These are phyloP conservation scores for Exophiala calicioides DNA, from an alignment of 2,329 filamentous ascomycete species.

Conservation along the genomic window DNA sequence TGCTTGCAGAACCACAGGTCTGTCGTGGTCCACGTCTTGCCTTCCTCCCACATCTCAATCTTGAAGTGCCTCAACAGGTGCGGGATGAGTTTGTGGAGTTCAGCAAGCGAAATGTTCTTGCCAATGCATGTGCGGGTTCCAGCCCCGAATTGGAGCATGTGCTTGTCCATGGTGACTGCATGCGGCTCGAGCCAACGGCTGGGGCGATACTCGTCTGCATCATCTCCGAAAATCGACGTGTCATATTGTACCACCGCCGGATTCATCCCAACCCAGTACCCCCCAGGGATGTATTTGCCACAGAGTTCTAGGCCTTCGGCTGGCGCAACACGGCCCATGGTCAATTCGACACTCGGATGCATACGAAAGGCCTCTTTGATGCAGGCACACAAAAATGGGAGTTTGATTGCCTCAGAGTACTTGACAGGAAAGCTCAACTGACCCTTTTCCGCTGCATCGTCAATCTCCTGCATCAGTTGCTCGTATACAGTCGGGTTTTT, in stretches of 20 bases:
- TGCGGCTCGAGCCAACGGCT: slow-evolving; percentile 31
- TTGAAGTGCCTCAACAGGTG: slow-evolving; percentile 17
- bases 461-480: slow-evolving; percentile 17
- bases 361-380: slow-evolving; percentile 27
- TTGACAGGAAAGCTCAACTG: slow-evolving; percentile 18
- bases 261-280: slow-evolving; percentile 26
- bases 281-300: slow-evolving; percentile 22
- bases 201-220: slow-evolving; percentile 29
- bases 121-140: slow-evolving; percentile 27
- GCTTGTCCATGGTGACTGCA: slow-evolving; percentile 22
- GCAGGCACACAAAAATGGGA: slow-evolving; percentile 25
- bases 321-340: slow-evolving; percentile 30
- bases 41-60: slow-evolving; percentile 13
- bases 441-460: slow-evolving; percentile 12
- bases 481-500: slow-evolving; percentile 39
- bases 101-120: slow-evolving; percentile 24
- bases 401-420: slow-evolving; percentile 22
- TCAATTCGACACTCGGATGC: slow-evolving; percentile 30
- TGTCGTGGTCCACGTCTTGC: slow-evolving; percentile 14
- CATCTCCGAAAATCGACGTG: slow-evolving; percentile 28
- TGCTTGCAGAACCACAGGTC: slow-evolving; percentile 25
- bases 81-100: slow-evolving; percentile 24
- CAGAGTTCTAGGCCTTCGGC: slow-evolving; percentile 17
- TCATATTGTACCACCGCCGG: slow-evolving; percentile 29
- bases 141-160: slow-evolving; percentile 25